A percentile compares a stretch with the other conserved stretches of the same genome.
These are phyloP conservation scores for Podospora pseudoanserina DNA, from an alignment of 495 filamentous ascomycete genomes.

Conservation along the genomic window DNA sequence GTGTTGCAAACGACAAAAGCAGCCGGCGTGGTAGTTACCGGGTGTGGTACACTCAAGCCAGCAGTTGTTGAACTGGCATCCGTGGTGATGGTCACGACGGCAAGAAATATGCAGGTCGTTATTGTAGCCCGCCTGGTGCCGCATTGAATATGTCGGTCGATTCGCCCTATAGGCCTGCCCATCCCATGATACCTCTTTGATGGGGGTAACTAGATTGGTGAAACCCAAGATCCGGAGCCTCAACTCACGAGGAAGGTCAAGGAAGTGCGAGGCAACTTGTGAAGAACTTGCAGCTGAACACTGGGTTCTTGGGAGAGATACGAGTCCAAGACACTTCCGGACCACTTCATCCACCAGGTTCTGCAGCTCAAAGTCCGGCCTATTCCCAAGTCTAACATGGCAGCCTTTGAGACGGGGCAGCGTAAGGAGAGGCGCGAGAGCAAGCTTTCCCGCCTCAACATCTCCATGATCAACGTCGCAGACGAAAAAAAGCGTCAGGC, in stretches of 20 bases:
- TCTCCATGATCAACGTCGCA: background rate
- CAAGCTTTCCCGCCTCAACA: background rate
- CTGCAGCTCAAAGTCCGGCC: background rate
- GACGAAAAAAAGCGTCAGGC: background rate
- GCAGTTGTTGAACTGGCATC: background rate
- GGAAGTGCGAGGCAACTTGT: background rate
- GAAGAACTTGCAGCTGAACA: background rate
- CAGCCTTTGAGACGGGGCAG: background rate
- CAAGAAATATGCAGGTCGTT: background rate
- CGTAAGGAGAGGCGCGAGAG: background rate
- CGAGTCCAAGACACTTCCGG: background rate
- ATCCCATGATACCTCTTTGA: conserved; percentile 15
- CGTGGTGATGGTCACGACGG: background rate
- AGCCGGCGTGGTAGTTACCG: background rate
- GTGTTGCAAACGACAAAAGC: background rate
- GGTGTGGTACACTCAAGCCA: background rate
- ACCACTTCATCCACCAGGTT: background rate
- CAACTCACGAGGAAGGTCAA: background rate
- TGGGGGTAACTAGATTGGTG: conserved; percentile 17
- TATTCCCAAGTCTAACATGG: background rate
- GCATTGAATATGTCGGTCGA: background rate
- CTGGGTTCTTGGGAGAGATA: too few relatives aligned
- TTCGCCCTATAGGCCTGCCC: background rate
- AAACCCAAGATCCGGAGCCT: conserved; percentile 11
- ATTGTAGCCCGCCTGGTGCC: background rate